A percentile compares a stretch with the other conserved stretches of the same genome.
Evolutionary conservation across 1,284 basidiomycete species (phyloP).

Genomic region (Fomitiporia mediterranea): DNA sequence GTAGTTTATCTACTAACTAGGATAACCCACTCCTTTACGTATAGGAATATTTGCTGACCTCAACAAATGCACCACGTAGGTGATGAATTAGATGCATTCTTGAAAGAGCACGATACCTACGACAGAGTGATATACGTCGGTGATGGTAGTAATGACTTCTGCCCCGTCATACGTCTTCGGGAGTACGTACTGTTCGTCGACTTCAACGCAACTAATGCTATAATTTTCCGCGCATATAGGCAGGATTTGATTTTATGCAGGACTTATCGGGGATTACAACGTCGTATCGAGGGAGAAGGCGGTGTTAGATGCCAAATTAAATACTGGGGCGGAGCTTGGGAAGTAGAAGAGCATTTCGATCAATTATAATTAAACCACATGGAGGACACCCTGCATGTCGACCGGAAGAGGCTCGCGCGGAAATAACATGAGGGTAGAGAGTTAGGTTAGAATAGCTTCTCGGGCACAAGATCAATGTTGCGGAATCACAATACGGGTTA

Average conservation of each 20-base stretch:
- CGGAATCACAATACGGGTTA: too few relatives aligned
- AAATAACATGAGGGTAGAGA: too few relatives aligned
- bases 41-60: not conserved
- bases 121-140: constrained; percentile 90
- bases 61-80: constrained; percentile 41
- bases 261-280: constrained; percentile 69
- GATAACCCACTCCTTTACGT: too few relatives aligned
- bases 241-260: constrained; percentile 79
- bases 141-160: constrained; percentile 95
- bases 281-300: constrained; percentile 70
- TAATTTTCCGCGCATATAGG: constrained; percentile 34
- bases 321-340: constrained; percentile 92
- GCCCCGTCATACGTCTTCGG: constrained; percentile 80
- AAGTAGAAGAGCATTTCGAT: constrained; percentile 79
- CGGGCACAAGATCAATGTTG: too few relatives aligned
- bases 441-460: too few relatives aligned
- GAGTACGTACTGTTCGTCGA: constrained; percentile 41
- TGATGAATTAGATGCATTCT: constrained; percentile 82
- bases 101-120: constrained; percentile 67
- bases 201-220: not conserved
- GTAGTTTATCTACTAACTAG: constrained; percentile 32
- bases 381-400: too few relatives aligned
- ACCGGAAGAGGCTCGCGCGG: too few relatives aligned
- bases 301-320: constrained; percentile 70
- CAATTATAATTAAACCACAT: constrained; percentile 37